Evolutionary conservation across 257 asterid species (phyloP).

Genomic region (Nicotiana attenuata): DNA sequence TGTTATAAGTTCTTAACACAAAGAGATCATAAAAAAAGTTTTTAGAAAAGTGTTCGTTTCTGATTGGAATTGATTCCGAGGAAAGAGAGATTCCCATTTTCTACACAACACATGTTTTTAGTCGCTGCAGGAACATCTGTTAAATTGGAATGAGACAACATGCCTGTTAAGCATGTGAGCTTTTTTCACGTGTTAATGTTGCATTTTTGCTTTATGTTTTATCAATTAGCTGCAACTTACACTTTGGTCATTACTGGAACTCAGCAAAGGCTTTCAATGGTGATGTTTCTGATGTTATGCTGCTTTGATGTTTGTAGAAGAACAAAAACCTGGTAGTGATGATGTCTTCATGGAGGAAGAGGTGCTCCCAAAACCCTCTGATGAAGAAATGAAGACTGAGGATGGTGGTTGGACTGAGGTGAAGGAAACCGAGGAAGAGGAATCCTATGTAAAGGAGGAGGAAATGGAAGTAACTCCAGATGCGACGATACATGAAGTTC

Average conservation of each 20-base stretch:
- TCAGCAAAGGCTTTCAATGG: background rate
- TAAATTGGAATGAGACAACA: background rate
- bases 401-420: constrained; percentile 64
- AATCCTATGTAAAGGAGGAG: constrained; percentile 37
- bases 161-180: too few species aligned
- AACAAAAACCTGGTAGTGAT: constrained; percentile 57
- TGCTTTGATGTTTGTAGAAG: constrained; percentile 40
- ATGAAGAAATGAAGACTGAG: constrained; percentile 44
- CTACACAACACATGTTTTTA: background rate
- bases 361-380: constrained; percentile 41
- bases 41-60: background rate
- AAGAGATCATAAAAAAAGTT: background rate
- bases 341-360: constrained; percentile 99
- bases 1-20: background rate
- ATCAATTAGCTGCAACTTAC: background rate
- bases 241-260: constrained; percentile 3
- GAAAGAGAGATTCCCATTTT: background rate
- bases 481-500: constrained; percentile 71
- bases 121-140: background rate
- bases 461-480: constrained; percentile 62
- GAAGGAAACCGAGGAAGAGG: constrained; percentile 46
- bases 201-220: background rate
- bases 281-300: background rate
- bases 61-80: constrained; percentile 2
- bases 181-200: background rate